These are phyloP conservation scores for Zoysia matrella DNA, from an alignment of 202 grass and related monocot species.

Conservation along the genomic window DNA sequence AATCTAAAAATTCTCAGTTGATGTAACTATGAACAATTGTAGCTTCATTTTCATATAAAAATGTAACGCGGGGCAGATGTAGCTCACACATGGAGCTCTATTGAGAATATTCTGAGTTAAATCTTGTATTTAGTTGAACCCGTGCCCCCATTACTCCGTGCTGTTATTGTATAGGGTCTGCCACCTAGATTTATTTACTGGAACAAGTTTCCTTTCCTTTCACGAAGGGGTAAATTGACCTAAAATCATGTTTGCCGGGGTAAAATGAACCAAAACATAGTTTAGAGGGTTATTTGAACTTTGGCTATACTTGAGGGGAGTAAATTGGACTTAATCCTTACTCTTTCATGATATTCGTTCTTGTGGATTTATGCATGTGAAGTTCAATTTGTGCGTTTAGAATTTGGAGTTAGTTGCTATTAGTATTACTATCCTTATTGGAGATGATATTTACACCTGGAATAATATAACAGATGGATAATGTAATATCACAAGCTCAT, in stretches of 20 bases:
- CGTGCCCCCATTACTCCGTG: background rate
- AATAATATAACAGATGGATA: constrained; percentile 62
- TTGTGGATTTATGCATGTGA: background rate
- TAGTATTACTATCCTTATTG: background rate
- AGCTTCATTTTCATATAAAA: background rate
- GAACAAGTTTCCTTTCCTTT: too few relatives aligned
- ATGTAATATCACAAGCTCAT: constrained; percentile 79
- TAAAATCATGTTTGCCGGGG: too few relatives aligned
- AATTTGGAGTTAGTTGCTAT: background rate
- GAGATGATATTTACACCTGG: background rate
- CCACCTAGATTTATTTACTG: background rate
- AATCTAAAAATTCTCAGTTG: background rate
- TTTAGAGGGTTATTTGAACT: too few relatives aligned
- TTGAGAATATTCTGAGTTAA: constrained; percentile 1
- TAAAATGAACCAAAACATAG: too few relatives aligned
- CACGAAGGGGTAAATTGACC: too few relatives aligned
- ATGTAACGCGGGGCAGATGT: background rate
- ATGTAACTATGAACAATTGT: background rate
- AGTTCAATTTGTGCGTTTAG: background rate
- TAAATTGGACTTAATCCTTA: too few relatives aligned
- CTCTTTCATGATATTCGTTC: background rate
- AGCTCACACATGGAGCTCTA: background rate
- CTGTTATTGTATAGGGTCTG: background rate
- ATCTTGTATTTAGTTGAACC: constrained; percentile 1
- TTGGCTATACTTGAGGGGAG: too few relatives aligned